Conservation (phyloP, 371 early-diverging fungal species). For the Mortierella sp. region DNA sequence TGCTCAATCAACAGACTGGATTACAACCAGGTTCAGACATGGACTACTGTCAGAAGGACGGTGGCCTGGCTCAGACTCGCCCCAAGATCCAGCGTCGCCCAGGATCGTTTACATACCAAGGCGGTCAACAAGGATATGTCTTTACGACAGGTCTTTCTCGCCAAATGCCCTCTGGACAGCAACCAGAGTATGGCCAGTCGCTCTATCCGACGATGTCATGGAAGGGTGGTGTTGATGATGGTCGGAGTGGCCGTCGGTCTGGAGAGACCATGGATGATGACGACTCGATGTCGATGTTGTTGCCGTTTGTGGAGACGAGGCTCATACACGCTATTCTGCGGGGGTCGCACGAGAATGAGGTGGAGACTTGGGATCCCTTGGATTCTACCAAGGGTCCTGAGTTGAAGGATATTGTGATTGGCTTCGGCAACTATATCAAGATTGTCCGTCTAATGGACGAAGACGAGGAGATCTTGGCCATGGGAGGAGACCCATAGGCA, state of each 20-base stretch:
- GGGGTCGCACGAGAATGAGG: background rate
- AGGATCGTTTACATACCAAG: conserved; percentile 26
- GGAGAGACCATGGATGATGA: background rate
- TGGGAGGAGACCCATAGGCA: conserved; percentile 4
- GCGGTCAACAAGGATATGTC: conserved; percentile 27
- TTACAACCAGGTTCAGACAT: background rate
- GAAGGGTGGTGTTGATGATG: background rate
- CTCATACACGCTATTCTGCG: conserved; percentile 23
- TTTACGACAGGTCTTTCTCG: conserved; percentile 4
- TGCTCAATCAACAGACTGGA: background rate
- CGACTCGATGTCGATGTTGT: conserved; percentile 10
- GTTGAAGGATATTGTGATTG: conserved; percentile 43
- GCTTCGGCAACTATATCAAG: conserved; percentile 55
- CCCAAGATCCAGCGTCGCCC: conserved; percentile 38
- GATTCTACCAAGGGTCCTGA: conserved; percentile 16
- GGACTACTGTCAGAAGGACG: background rate
- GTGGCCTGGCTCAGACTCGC: background rate
- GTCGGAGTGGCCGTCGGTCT: background rate
- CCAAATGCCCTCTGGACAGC: background rate
- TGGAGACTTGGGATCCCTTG: background rate
- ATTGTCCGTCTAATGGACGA: conserved; percentile 45
- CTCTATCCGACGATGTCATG: conserved; percentile 3
- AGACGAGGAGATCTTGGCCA: conserved; percentile 23
- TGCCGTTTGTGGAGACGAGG: conserved; percentile 53
- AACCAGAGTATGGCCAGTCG: background rate